phyloP scores from a whole-genome alignment of 1,284 basidiomycete genomes.

The Leccinum solheimii region DNA sequence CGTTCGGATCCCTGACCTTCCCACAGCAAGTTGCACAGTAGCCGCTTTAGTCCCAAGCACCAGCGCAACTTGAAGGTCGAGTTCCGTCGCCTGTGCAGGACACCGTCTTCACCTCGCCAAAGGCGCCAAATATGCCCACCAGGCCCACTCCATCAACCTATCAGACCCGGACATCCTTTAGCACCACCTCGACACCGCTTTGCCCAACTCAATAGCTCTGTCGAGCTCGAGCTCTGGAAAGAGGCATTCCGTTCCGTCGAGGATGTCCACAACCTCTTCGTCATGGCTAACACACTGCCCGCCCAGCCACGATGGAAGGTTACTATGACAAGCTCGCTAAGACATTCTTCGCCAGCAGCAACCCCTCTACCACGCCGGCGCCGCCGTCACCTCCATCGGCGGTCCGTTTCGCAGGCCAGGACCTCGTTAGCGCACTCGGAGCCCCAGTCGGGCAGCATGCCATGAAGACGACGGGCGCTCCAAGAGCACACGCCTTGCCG shows the following conservation, averaged over 20 bases:
- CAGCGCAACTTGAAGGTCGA: conserved; percentile 83
- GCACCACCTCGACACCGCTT: conserved; percentile 73
- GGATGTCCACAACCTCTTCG: conserved; percentile 96
- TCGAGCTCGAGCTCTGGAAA: conserved; percentile 99
- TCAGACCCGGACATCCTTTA: conserved; percentile 95
- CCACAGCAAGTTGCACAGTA: conserved; percentile 83
- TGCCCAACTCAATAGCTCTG: conserved; percentile 94
- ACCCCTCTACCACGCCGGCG: conserved; percentile 30
- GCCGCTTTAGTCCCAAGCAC: conserved; percentile 91
- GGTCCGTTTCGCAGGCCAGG: too few relatives aligned
- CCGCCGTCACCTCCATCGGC: too few relatives aligned
- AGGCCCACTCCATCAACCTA: conserved; percentile 97
- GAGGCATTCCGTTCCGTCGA: conserved; percentile 99
- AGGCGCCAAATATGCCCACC: conserved; percentile 94
- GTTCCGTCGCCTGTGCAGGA: conserved; percentile 93
- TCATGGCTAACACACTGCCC: conserved; percentile 91
- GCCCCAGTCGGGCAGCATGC: too few relatives aligned
- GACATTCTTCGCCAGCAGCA: conserved; percentile 93
- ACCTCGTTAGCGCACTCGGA: too few relatives aligned
- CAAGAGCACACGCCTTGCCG: too few relatives aligned
- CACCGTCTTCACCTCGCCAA: conserved; percentile 92
- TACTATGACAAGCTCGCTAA: conserved; percentile 96
- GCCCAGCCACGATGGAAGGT: conserved; percentile 97
- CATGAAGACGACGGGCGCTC: too few relatives aligned
- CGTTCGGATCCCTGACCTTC: neutral